These are phyloP conservation scores for Aplosporella prunicola DNA, from an alignment of 2,329 filamentous ascomycete species.

Conservation along the genomic window DNA sequence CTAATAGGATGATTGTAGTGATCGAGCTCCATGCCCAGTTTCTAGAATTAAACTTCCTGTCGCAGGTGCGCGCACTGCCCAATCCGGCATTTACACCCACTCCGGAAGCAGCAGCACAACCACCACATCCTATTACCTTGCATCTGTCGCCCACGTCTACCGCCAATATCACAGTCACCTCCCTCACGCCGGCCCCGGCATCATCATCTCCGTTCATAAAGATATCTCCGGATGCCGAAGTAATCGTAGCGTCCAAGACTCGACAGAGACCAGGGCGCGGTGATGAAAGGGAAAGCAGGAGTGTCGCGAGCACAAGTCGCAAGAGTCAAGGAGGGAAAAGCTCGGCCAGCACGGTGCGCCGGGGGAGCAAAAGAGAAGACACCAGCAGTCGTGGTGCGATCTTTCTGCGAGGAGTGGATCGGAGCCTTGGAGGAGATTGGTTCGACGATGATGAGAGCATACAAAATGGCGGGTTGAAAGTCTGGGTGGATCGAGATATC, in stretches of 20 bases:
- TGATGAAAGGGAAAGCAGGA: constrained; percentile 62
- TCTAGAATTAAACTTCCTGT: constrained; percentile 83
- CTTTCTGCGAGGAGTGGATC: constrained; percentile 73
- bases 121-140: constrained; percentile 72
- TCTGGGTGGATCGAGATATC: constrained; percentile 80
- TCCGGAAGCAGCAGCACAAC: constrained; percentile 38
- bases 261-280: constrained; percentile 58
- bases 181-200: constrained; percentile 65
- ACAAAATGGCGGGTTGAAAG: constrained; percentile 49
- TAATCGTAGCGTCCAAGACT: constrained; percentile 92
- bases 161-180: constrained; percentile 79
- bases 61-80: constrained; percentile 84
- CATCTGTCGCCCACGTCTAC: constrained; percentile 94
- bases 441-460: constrained; percentile 58
- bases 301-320: constrained; percentile 68
- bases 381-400: constrained; percentile 54
- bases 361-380: constrained; percentile 51
- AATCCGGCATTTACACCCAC: constrained; percentile 61
- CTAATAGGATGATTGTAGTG: constrained; percentile 36
- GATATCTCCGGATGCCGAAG: constrained; percentile 86
- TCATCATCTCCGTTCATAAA: constrained; percentile 73
- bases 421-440: constrained; percentile 59
- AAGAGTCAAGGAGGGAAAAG: constrained; percentile 64
- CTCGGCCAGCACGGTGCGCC: constrained; percentile 58
- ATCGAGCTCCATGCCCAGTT: constrained; percentile 96